Conservation (phyloP, 2,329 filamentous ascomycete species). For the Xylariaceae sp. region DNA sequence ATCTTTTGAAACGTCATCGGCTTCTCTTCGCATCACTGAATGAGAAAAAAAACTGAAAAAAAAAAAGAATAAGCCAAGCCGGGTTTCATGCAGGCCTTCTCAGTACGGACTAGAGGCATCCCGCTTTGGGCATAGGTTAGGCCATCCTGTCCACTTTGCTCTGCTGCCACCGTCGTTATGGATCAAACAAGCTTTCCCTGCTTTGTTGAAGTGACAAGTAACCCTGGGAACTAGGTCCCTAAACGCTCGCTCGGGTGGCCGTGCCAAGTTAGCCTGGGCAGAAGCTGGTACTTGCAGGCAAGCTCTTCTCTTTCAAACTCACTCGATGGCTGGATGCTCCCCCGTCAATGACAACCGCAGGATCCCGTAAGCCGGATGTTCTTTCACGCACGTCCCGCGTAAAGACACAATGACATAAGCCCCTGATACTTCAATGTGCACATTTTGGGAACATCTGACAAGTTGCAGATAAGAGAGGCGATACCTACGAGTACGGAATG, state of each 20-base stretch:
- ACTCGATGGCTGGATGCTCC: no score
- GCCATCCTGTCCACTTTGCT: background rate
- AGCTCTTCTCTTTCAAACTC: no score
- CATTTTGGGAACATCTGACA: no score
- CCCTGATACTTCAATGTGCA: no score
- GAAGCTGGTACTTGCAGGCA: no score
- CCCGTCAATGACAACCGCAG: no score
- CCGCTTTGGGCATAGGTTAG: background rate
- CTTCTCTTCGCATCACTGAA: background rate
- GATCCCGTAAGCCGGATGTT: no score
- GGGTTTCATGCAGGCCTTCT: background rate
- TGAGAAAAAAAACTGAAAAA: background rate
- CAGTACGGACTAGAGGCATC: background rate
- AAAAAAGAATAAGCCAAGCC: background rate
- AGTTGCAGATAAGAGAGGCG: no score
- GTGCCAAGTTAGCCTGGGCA: background rate
- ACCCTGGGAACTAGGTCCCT: background rate
- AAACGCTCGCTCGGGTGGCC: background rate
- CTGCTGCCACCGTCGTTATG: background rate
- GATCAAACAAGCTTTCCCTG: background rate
- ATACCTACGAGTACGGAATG: no score
- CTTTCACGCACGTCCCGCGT: no score
- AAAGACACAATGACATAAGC: no score
- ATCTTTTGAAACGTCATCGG: no score
- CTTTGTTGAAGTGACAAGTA: background rate